A percentile compares a stretch with the other conserved stretches of the same genome.
Evolutionary conservation across 345 rosid genomes (phyloP).

Genomic region (Ceriops tagal): DNA sequence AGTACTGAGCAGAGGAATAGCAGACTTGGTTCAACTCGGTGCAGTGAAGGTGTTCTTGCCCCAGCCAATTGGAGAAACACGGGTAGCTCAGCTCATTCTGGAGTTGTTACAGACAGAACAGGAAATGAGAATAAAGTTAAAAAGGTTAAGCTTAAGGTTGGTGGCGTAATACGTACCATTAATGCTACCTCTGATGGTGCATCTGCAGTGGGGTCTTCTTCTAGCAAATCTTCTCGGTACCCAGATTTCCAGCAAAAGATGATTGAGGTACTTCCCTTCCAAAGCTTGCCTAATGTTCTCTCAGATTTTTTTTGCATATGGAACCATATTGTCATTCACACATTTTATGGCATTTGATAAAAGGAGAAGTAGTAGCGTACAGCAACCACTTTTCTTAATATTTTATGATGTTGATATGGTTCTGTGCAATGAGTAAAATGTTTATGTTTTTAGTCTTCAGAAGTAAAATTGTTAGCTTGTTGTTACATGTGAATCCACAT

Average conservation of each 20-base stretch:
- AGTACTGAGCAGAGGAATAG: constrained; percentile 28
- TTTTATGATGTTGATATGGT: neutral
- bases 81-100: constrained; percentile 9
- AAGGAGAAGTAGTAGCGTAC: neutral
- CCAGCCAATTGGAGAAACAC: constrained; percentile 30
- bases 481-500: neutral
- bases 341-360: neutral
- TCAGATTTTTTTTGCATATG: neutral
- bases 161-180: constrained; percentile 28
- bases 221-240: constrained; percentile 23
- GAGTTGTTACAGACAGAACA: constrained; percentile 19
- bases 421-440: neutral
- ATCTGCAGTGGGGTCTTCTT: constrained; percentile 29
- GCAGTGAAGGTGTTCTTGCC: constrained; percentile 32
- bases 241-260: constrained; percentile 21
- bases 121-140: constrained; percentile 29
- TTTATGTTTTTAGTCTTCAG: too few relatives aligned
- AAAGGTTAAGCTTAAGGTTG: constrained; percentile 30
- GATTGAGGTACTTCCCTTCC: constrained; percentile 19
- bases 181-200: constrained; percentile 33
- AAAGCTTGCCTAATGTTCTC: neutral
- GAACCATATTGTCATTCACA: neutral
- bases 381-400: neutral
- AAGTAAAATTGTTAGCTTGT: neutral
- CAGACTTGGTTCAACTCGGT: constrained; percentile 36